Conservation (phyloP, 1,284 basidiomycete species). For the Coniferiporia weirii region DNA sequence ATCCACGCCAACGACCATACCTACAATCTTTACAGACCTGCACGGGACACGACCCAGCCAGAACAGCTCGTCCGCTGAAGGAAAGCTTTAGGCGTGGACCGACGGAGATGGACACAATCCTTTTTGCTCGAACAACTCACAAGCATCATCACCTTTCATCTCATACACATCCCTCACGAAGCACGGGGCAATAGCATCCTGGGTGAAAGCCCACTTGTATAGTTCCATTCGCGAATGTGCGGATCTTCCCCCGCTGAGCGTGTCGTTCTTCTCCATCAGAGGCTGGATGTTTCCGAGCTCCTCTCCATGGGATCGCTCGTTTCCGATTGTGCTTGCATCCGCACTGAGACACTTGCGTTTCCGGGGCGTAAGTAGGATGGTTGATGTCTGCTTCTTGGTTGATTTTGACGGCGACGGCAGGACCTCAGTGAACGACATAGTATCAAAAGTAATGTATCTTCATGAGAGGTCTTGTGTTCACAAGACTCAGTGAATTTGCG, state of each 20-base stretch:
- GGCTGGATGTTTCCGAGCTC: not conserved
- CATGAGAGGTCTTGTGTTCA: too few species aligned
- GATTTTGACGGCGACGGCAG: not conserved
- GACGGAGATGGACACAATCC: not conserved
- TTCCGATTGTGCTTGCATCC: not conserved
- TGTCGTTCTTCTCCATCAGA: not conserved
- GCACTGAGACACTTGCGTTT: constrained; percentile 5
- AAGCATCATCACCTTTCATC: constrained; percentile 47
- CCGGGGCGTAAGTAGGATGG: constrained; percentile 5
- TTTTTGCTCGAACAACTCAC: constrained; percentile 3
- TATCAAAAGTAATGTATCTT: not conserved
- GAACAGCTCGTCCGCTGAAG: constrained; percentile 48
- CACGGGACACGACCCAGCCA: constrained; percentile 71
- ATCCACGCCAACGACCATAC: constrained; percentile 57
- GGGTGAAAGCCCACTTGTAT: constrained; percentile 59
- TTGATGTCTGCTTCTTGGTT: not conserved
- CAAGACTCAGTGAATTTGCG: too few species aligned
- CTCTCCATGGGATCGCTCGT: not conserved
- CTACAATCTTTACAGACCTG: constrained; percentile 53
- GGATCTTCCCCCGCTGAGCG: not conserved
- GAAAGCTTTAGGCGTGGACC: constrained; percentile 17
- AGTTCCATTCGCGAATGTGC: constrained; percentile 21
- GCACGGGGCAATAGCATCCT: constrained; percentile 55
- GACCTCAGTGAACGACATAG: not conserved
- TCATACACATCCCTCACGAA: constrained; percentile 53